Evolutionary conservation across 2,329 filamentous ascomycete genomes (phyloP).

Genomic region (Orbilia quercus): DNA sequence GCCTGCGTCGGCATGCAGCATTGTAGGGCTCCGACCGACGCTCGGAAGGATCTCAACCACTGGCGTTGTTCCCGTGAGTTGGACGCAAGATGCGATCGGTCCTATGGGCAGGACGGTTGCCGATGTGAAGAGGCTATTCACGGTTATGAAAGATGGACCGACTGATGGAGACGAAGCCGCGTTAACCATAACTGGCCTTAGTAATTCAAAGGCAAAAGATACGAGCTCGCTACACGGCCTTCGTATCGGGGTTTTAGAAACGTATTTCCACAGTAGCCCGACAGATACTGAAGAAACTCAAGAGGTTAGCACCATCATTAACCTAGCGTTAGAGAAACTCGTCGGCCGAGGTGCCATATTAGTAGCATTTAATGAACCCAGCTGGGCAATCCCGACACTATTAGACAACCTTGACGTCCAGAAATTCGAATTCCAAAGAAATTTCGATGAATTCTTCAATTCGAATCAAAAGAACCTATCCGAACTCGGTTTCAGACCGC

Average conservation of each 20-base stretch:
- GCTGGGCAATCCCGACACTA: conserved; percentile 18
- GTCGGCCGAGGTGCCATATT: neutral
- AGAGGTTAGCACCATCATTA: conserved; percentile 2
- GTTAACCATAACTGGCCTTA: neutral
- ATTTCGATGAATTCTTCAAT: conserved; percentile 20
- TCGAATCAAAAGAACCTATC: conserved; percentile 7
- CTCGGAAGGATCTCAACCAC: conserved; percentile 67
- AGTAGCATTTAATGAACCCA: neutral
- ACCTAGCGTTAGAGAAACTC: conserved; percentile 1
- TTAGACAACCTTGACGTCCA: conserved; percentile 15
- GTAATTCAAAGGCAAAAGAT: neutral
- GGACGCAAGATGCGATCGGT: conserved; percentile 70
- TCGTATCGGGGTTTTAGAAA: conserved; percentile 18
- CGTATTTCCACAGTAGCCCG: conserved; percentile 12
- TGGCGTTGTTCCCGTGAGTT: conserved; percentile 70
- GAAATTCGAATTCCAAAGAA: conserved; percentile 21
- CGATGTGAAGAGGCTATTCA: conserved; percentile 68
- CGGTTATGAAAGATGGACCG: conserved; percentile 66
- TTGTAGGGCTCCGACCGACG: conserved; percentile 72
- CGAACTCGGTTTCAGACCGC: conserved; percentile 10
- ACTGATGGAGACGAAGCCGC: neutral
- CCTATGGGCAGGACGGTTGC: conserved; percentile 68
- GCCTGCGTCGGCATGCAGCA: conserved; percentile 71
- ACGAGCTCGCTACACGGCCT: neutral
- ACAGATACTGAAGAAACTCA: conserved; percentile 6